A percentile compares a stretch with the other conserved stretches of the same genome.
Evolutionary conservation across 108 stramenopile genomes (phyloP).

Genomic region (Mayamaea pseudoterrestris): DNA sequence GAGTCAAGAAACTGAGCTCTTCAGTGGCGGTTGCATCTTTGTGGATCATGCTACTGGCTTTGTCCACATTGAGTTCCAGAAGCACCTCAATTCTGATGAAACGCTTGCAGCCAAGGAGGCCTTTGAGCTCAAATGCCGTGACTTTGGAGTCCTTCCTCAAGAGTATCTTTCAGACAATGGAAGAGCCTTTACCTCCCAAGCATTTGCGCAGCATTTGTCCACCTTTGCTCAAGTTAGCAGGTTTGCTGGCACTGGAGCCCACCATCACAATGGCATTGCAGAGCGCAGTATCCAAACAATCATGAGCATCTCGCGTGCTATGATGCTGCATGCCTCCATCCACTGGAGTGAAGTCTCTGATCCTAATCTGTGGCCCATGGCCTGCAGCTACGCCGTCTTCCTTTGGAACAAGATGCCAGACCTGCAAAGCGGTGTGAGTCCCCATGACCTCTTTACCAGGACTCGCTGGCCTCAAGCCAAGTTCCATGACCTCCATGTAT

Average conservation of each 20-base stretch:
- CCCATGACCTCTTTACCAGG: too few species aligned
- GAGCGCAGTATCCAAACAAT: conserved; percentile 23
- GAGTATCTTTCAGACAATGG: conserved; percentile 11
- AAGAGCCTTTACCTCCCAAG: not conserved
- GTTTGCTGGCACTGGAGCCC: conserved; percentile 24
- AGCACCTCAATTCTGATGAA: conserved; percentile 1
- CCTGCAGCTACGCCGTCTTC: conserved; percentile 23
- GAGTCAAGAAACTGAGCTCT: conserved; percentile 4
- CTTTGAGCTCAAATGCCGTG: conserved; percentile 3
- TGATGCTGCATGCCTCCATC: conserved; percentile 20
- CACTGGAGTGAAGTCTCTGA: conserved; percentile 18
- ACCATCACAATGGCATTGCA: conserved; percentile 30
- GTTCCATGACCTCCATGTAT: too few species aligned
- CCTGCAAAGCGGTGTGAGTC: too few species aligned
- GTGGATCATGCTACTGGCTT: conserved; percentile 16
- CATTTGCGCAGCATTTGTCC: too few species aligned
- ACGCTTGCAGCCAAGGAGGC: not conserved
- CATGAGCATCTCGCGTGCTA: conserved; percentile 12
- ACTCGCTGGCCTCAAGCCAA: too few species aligned
- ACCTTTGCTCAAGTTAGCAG: too few species aligned
- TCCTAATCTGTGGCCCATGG: conserved; percentile 27
- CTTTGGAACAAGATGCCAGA: conserved; percentile 19
- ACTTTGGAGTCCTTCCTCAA: conserved; percentile 3
- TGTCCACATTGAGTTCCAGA: not conserved
- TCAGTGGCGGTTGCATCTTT: conserved; percentile 20